A percentile compares a stretch with the other conserved stretches of the same genome.
phyloP scores from a whole-genome alignment of 768 basidiomycete species.

The Pholiota molesta region DNA sequence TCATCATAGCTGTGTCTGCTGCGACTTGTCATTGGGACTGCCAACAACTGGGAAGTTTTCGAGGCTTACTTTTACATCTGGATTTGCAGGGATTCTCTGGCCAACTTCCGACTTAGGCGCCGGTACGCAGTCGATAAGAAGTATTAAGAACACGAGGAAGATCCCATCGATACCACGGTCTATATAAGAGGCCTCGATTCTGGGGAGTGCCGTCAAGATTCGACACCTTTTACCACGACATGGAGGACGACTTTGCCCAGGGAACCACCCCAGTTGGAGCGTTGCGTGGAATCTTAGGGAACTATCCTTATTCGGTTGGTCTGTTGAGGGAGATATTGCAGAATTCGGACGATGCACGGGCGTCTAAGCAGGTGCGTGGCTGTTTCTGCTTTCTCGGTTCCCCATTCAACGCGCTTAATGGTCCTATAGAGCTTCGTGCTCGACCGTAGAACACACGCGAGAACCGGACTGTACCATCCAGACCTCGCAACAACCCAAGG shows the following conservation, averaged over 20 bases:
- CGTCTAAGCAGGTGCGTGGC: slow-evolving; percentile 40
- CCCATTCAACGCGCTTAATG: neutral
- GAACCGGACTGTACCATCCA: slow-evolving; percentile 26
- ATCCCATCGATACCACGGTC: neutral
- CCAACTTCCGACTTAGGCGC: neutral
- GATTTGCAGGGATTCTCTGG: neutral
- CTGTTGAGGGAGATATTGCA: slow-evolving; percentile 48
- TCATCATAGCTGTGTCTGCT: slow-evolving; percentile 3
- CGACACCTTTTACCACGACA: neutral
- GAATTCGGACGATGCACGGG: slow-evolving; percentile 56
- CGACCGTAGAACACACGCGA: slow-evolving; percentile 37
- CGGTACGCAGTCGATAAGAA: neutral
- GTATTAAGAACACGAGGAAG: neutral
- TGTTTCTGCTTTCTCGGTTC: neutral
- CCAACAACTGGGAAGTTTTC: neutral
- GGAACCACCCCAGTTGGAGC: slow-evolving; percentile 21
- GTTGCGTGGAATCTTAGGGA: slow-evolving; percentile 37
- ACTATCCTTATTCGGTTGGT: slow-evolving; percentile 48
- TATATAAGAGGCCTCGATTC: neutral
- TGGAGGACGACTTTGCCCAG: slow-evolving; percentile 35
- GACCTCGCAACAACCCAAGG: slow-evolving; percentile 38
- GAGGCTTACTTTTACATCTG: neutral
- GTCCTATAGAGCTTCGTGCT: slow-evolving; percentile 41
- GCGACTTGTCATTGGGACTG: neutral
- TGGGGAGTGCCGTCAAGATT: neutral